Percentiles rank a stretch among this genome's conserved stretches.
Evolutionary conservation across 805 yeast species (phyloP).

Genomic region (Ogataea naganishii): DNA sequence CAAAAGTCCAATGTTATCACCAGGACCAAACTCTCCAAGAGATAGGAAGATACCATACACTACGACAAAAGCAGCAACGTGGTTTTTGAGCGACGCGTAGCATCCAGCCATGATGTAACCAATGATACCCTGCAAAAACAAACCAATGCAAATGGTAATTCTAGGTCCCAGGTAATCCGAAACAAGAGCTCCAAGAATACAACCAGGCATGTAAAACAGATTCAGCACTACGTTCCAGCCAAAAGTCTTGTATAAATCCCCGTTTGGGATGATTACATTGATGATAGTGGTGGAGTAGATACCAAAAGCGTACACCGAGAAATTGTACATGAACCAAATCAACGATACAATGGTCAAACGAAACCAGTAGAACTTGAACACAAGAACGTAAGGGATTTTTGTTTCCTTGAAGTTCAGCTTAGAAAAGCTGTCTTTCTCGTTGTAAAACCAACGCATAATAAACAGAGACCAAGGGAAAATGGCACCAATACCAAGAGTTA

Average conservation of each 20-base stretch:
- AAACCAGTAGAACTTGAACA: conserved; percentile 78
- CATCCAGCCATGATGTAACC: conserved; percentile 81
- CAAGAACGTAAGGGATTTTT: conserved; percentile 56
- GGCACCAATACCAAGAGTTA: conserved; percentile 84
- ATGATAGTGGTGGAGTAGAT: conserved; percentile 72
- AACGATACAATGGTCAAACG: conserved; percentile 61
- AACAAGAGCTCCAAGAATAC: conserved; percentile 74
- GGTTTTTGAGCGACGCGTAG: conserved; percentile 43
- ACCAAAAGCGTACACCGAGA: conserved; percentile 81
- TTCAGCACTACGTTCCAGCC: conserved; percentile 92
- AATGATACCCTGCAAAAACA: conserved; percentile 61
- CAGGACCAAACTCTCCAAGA: conserved; percentile 91
- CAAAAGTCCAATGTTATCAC: conserved; percentile 82
- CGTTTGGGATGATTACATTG: conserved; percentile 44
- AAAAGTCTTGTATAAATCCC: conserved; percentile 61
- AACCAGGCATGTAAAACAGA: conserved; percentile 84
- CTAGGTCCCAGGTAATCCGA: conserved; percentile 94
- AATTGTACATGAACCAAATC: conserved; percentile 90
- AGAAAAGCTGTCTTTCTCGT: conserved; percentile 64
- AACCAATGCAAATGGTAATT: conserved; percentile 63
- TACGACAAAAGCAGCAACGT: conserved; percentile 74
- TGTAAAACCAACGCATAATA: conserved; percentile 65
- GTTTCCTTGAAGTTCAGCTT: conserved; percentile 62
- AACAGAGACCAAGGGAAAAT: conserved; percentile 77
- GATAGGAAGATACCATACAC: conserved; percentile 83